A percentile compares a stretch with the other conserved stretches of the same genome.
phyloP scores from a whole-genome alignment of 805 yeast species.

The Ogataea nonfermentans region DNA sequence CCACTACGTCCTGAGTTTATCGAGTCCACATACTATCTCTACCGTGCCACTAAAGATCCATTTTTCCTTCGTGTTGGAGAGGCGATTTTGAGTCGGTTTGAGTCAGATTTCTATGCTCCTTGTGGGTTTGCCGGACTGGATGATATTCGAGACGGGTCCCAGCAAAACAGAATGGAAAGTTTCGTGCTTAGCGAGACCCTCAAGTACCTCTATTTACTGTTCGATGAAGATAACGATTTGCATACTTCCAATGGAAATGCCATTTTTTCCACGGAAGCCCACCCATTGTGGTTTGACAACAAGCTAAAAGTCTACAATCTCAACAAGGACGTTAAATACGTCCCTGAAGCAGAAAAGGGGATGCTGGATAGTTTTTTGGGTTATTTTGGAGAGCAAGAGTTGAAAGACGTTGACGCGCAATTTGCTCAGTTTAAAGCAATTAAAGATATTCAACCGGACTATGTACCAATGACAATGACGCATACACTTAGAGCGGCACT shows the following conservation, averaged over 20 bases:
- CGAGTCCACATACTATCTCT: slow-evolving; percentile 83
- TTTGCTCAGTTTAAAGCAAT: slow-evolving; percentile 11
- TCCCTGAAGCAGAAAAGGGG: slow-evolving; percentile 10
- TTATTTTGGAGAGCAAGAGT: slow-evolving; percentile 3
- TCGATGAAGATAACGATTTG: slow-evolving; percentile 65
- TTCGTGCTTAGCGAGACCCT: slow-evolving; percentile 86
- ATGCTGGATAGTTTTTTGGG: neutral
- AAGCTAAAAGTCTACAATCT: slow-evolving; percentile 25
- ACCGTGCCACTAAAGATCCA: slow-evolving; percentile 84
- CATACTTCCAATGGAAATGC: slow-evolving; percentile 34
- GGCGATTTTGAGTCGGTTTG: slow-evolving; percentile 54
- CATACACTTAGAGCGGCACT: neutral
- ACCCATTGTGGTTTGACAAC: slow-evolving; percentile 73
- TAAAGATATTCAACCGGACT: slow-evolving; percentile 5
- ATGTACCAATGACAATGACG: slow-evolving; percentile 8
- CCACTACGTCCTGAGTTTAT: slow-evolving; percentile 90
- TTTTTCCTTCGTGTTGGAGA: slow-evolving; percentile 75
- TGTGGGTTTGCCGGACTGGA: slow-evolving; percentile 85
- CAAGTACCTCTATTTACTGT: slow-evolving; percentile 46
- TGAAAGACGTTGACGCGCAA: slow-evolving; percentile 13
- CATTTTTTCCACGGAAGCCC: slow-evolving; percentile 86
- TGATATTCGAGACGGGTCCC: slow-evolving; percentile 58
- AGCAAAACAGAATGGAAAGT: slow-evolving; percentile 85
- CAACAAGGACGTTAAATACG: slow-evolving; percentile 25
- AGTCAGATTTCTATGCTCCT: slow-evolving; percentile 47